A percentile compares a stretch with the other conserved stretches of the same genome.
Conservation (phyloP, 768 basidiomycete genomes). For the Mycena polygramma region DNA sequence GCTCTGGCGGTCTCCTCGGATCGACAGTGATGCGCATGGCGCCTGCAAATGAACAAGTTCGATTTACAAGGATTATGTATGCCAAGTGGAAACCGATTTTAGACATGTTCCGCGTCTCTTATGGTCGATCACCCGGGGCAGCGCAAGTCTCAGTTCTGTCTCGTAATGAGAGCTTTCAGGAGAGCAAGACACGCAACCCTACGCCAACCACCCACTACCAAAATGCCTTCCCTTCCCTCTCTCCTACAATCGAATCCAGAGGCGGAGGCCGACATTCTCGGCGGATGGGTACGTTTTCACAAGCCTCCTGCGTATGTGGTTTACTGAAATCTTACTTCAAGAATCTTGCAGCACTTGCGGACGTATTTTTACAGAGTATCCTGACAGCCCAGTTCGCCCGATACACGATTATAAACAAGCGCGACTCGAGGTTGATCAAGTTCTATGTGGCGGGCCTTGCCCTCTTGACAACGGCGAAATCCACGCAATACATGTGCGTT, state of each 20-base stretch:
- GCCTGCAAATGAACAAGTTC: too few species aligned
- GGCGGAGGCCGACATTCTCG: not conserved
- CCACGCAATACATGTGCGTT: not conserved
- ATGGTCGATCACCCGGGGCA: too few species aligned
- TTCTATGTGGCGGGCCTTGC: too few species aligned
- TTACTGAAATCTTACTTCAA: not conserved
- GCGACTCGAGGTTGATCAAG: not conserved
- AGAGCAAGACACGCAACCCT: too few species aligned
- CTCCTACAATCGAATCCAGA: not conserved
- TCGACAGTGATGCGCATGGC: too few species aligned
- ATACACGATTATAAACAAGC: not conserved
- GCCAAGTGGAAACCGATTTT: too few species aligned
- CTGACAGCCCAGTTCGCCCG: not conserved
- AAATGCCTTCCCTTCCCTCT: not conserved
- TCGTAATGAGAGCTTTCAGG: too few species aligned
- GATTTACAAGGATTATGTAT: too few species aligned
- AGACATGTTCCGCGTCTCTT: too few species aligned
- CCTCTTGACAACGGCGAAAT: not conserved
- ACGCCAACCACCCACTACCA: too few species aligned
- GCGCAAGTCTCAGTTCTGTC: too few species aligned
- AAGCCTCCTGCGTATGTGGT: not conserved
- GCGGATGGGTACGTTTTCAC: not conserved
- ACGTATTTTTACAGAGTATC: not conserved
- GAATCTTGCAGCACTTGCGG: not conserved
- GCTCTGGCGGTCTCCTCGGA: too few species aligned